These are phyloP conservation scores for Tolypocladium tundrense DNA, from an alignment of 2,329 filamentous ascomycete genomes.

Conservation along the genomic window DNA sequence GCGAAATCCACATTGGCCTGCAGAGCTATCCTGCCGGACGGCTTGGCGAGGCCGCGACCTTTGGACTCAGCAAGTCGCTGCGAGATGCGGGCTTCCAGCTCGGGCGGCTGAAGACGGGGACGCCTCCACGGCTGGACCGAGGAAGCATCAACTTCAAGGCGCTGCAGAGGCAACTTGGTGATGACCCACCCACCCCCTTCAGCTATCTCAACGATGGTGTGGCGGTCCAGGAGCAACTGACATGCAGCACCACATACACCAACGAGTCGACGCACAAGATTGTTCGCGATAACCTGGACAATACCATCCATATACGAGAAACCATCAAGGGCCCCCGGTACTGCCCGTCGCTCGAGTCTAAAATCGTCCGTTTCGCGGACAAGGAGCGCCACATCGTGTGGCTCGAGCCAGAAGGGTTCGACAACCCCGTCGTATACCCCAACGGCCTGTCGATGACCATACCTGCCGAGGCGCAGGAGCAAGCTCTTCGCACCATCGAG, in stretches of 20 bases:
- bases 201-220: conserved; percentile 80
- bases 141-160: conserved; percentile 69
- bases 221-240: conserved; percentile 67
- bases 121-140: conserved; percentile 75
- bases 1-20: conserved; percentile 92
- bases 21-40: conserved; percentile 77
- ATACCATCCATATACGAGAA: conserved; percentile 92
- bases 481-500: conserved; percentile 74
- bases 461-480: conserved; percentile 75
- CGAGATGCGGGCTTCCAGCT: conserved; percentile 80
- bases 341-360: conserved; percentile 90
- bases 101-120: conserved; percentile 89
- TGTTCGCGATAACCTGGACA: conserved; percentile 81
- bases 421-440: conserved; percentile 83
- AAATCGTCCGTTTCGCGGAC: conserved; percentile 77
- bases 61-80: conserved; percentile 84
- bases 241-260: conserved; percentile 82
- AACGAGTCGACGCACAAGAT: conserved; percentile 75
- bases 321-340: conserved; percentile 91
- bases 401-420: conserved; percentile 93
- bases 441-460: conserved; percentile 98
- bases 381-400: conserved; percentile 82
- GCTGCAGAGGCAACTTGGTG: conserved; percentile 67
- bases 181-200: conserved; percentile 80
- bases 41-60: conserved; percentile 88